Percentiles rank a stretch among this genome's conserved stretches.
Conservation (phyloP, 768 basidiomycete species). For the Hebeloma cylindrosporum region DNA sequence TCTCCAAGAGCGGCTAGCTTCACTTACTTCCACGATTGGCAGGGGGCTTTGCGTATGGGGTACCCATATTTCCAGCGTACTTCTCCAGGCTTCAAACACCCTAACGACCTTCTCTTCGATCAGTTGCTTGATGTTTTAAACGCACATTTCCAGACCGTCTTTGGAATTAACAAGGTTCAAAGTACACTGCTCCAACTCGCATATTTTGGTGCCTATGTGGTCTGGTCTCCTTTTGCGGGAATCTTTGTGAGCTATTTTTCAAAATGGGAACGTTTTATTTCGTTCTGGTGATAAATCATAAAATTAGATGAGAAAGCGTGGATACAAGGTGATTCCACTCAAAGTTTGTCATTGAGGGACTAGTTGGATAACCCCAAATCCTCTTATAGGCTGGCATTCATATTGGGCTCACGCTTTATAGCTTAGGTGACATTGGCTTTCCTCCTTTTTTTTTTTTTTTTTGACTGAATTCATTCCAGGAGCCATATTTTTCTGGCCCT, state of each 20-base stretch:
- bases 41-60: slow-evolving; percentile 72
- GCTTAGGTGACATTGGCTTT: slow-evolving; percentile 39
- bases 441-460: background rate
- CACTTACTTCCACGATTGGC: slow-evolving; percentile 1
- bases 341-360: background rate
- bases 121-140: slow-evolving; percentile 69
- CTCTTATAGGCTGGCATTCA: slow-evolving; percentile 51
- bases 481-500: slow-evolving; percentile 80
- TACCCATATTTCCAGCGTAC: too few species aligned
- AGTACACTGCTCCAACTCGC: slow-evolving; percentile 76
- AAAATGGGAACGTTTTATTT: too few species aligned
- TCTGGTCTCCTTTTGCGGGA: slow-evolving; percentile 59
- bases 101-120: slow-evolving; percentile 1
- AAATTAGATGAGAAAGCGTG: slow-evolving; percentile 61
- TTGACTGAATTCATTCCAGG: slow-evolving; percentile 33
- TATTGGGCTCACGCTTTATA: slow-evolving; percentile 57
- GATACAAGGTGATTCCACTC: slow-evolving; percentile 56
- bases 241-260: slow-evolving; percentile 45
- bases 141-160: slow-evolving; percentile 72
- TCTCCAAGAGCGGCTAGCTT: background rate
- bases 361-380: slow-evolving; percentile 1
- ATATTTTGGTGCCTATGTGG: slow-evolving; percentile 69
- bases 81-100: background rate
- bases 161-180: slow-evolving; percentile 65
- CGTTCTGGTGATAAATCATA: too few species aligned